Evolutionary conservation across 2,329 filamentous ascomycete species (phyloP).

Genomic region (Xylaria digitata): DNA sequence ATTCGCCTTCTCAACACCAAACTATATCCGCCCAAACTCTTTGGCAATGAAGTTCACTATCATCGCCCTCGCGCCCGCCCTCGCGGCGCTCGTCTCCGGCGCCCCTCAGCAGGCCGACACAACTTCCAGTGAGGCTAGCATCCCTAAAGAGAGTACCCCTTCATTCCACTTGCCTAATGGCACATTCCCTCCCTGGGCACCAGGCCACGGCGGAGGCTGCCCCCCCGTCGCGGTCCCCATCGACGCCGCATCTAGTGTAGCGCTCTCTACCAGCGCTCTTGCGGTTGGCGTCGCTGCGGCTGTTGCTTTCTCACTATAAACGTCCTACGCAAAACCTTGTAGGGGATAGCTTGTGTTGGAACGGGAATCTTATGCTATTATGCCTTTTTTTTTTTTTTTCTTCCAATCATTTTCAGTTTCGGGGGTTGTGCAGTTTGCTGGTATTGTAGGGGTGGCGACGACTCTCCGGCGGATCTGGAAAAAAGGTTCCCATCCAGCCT

Average conservation of each 20-base stretch:
- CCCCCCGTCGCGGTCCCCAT: neutral
- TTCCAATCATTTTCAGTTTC: too few relatives aligned
- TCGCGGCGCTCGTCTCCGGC: conserved; percentile 10
- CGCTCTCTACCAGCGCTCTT: conserved; percentile 4
- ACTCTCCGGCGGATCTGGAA: too few relatives aligned
- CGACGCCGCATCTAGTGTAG: neutral
- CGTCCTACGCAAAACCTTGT: too few relatives aligned
- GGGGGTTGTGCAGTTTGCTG: too few relatives aligned
- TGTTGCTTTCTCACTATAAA: conserved; percentile 1
- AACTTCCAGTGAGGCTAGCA: too few relatives aligned
- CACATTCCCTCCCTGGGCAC: neutral
- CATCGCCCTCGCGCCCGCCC: neutral
- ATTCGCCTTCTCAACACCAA: neutral
- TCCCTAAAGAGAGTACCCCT: too few relatives aligned
- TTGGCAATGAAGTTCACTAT: conserved; percentile 28
- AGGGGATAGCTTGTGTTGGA: neutral
- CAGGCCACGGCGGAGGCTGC: neutral
- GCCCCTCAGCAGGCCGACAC: neutral
- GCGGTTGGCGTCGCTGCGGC: neutral
- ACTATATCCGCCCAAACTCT: neutral
- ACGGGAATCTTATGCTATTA: too few relatives aligned
- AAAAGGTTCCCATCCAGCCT: too few relatives aligned
- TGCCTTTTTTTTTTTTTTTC: too few relatives aligned
- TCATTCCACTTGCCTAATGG: neutral
- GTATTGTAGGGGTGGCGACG: too few relatives aligned